phyloP scores from a whole-genome alignment of 495 filamentous ascomycete species.

The Hypoxylon perforatum region DNA sequence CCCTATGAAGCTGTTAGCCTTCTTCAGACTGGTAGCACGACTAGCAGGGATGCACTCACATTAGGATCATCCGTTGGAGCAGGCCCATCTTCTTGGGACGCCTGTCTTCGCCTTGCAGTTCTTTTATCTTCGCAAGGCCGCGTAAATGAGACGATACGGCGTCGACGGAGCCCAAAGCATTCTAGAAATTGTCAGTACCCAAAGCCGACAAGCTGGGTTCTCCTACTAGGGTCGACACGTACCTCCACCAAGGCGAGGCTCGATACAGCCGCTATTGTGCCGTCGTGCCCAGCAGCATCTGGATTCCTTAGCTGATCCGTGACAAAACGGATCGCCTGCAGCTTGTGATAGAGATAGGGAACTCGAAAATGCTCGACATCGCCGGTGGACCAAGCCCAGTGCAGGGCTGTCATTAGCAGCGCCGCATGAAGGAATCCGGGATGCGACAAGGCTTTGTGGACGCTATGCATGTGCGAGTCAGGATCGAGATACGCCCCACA shows the following conservation, averaged over 20 bases:
- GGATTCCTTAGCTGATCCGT: conserved; percentile 48
- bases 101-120: conserved; percentile 40
- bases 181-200: conserved; percentile 27
- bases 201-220: conserved; percentile 13
- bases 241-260: conserved; percentile 54
- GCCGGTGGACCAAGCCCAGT: conserved; percentile 49
- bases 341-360: conserved; percentile 49
- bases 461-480: conserved; percentile 35
- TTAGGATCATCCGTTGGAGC: conserved; percentile 46
- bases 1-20: conserved; percentile 41
- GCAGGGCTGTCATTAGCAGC: conserved; percentile 47
- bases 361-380: conserved; percentile 48
- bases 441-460: conserved; percentile 48
- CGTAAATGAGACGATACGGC: conserved; percentile 44
- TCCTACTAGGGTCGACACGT: conserved; percentile 12
- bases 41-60: conserved; percentile 34
- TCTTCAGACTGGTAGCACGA: conserved; percentile 8
- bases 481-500: conserved; percentile 22
- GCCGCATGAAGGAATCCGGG: conserved; percentile 49
- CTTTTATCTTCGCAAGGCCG: conserved; percentile 45
- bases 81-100: conserved; percentile 42
- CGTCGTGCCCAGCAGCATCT: conserved; percentile 46
- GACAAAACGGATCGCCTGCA: conserved; percentile 50
- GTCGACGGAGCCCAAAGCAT: conserved; percentile 44
- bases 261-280: conserved; percentile 51